Conservation (phyloP, 805 yeast genomes). For the Grigorovia yakushimaensis region DNA sequence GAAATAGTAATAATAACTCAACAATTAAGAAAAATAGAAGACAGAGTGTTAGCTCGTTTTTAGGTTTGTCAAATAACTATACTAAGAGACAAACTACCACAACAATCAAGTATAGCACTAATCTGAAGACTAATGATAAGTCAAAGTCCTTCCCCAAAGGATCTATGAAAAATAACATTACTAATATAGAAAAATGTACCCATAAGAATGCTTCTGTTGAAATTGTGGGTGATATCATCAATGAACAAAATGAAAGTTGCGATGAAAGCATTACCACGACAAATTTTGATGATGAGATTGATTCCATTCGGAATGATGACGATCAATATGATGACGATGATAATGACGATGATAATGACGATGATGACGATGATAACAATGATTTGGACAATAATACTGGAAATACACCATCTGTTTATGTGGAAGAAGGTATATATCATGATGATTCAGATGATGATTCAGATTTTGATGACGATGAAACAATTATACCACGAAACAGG, state of each 20-base stretch:
- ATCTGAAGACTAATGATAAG: not conserved
- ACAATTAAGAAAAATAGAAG: not conserved
- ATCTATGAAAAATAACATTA: not conserved
- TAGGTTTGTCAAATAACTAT: not conserved
- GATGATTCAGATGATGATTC: conserved; percentile 13
- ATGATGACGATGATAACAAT: conserved; percentile 9
- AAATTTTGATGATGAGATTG: conserved; percentile 1
- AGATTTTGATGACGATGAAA: conserved; percentile 5
- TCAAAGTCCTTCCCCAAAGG: not conserved
- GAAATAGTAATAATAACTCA: not conserved
- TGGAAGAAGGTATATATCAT: conserved; percentile 22
- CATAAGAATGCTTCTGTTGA: not conserved
- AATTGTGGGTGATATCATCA: conserved; percentile 30
- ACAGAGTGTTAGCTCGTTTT: not conserved
- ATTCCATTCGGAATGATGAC: no score
- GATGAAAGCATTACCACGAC: conserved; percentile 1
- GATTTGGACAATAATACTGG: conserved; percentile 9
- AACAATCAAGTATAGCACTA: not conserved
- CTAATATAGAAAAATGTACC: not conserved
- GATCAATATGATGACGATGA: no score
- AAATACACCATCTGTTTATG: conserved; percentile 12
- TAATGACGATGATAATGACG: conserved; percentile 8
- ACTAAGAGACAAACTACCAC: not conserved
- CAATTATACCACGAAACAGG: not conserved
- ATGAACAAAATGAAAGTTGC: conserved; percentile 15